Evolutionary conservation across 1,284 basidiomycete genomes (phyloP), one percentile per base, ranked within the genome.

Genomic region (Ganoderma sp.): DNA sequence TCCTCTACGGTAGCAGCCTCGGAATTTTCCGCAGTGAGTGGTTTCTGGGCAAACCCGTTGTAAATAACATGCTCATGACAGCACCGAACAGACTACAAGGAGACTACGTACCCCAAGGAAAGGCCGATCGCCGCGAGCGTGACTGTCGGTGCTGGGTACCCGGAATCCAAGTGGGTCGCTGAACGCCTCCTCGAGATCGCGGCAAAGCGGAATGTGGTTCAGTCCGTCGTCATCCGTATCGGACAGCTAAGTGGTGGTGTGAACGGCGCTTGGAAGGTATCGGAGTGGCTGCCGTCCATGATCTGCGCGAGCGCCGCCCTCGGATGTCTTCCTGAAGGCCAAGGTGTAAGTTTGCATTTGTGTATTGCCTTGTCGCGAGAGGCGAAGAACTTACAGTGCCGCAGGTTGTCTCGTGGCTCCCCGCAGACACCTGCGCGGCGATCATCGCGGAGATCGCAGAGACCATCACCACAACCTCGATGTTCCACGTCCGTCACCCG

Each of bases 111-210:
- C 4, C 58, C 71, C 6, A 32, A 48, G 25, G 73, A 74, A 50
- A 48, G 15, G 48, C 64, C 66, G 1, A 54, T 71, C 12, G 66
- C 75, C 37, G 66, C 75, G 8, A 37, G 25, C 6, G 59, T 72
- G 22, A 75, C 78, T 1, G 69, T 73, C 3, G 75, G 74, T 3
- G 65, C 68, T 3, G 80, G 80, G 19, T 81, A 81, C 64, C 72
- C 75, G 41, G 77, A 80, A 67, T 78, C 78, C 8, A 81, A 81
- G 69, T 81, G 77, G 75, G 78, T 81, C 15, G 70, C 75, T 12
- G 80, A 81, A 69, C 64, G 71, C 42, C 70, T 81, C 22, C 68
- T 81, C 15, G 50, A 65, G 22, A 64, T 45, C 15, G 78, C 78
- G 6, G 66, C 73, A 10, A 37, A 62, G 34, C 15, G 73, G 32